Base-by-base conservation (phyloP, 2,329 filamentous ascomycete species). In the Sclerotiophoma versabilis region DNA sequence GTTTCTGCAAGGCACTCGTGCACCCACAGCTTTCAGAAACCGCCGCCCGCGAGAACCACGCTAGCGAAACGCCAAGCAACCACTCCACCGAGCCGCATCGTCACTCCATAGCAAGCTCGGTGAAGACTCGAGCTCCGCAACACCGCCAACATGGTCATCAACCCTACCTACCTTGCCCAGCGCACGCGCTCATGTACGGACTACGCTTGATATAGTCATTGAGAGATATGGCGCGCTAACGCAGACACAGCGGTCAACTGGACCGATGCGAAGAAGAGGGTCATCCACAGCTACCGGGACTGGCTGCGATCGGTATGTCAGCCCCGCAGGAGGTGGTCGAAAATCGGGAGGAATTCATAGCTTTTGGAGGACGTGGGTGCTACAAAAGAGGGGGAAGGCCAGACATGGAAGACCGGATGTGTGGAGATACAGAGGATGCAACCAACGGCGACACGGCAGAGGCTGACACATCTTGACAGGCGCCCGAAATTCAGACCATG, bases 401-500 rank as follows among this genome's bases (percentile, higher is more conserved):
- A 22, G 15, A 26, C 37, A n/a, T 4, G 20, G 19, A 11, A 32
- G 11, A 19, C 15, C 23, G 26, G 32, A 17, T 33, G 19, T 15
- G 26, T 14, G 19, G 17, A 39, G 14, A 36, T 4, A 27, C 26
- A 36, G 19, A 22, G 37, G 20, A 38, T 23, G 17, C 32, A 25
- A 8, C n/a, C 0, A 7, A n/a, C 9, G 14, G 32, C 14, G 36
- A 33, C 20, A 25, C 29, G 26, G n/a, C 27, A 48, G 34, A 34
- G 38, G 50, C 61, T 65, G 49, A 70, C 46, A 23, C 10, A 22
- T 27, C 22, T 8, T 15, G 42, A 54, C 75, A 99, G 95, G 92
- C 92, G 33, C 93, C 95, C 58, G 93, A 98, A 76, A 93, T 99
- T 73, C 95, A 98, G 78, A 90, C 87, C 59, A 96, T 98, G 92